These are phyloP conservation scores for Gaeumannomyces tritici DNA, from an alignment of 2,329 filamentous ascomycete genomes.

Conservation along the genomic window DNA sequence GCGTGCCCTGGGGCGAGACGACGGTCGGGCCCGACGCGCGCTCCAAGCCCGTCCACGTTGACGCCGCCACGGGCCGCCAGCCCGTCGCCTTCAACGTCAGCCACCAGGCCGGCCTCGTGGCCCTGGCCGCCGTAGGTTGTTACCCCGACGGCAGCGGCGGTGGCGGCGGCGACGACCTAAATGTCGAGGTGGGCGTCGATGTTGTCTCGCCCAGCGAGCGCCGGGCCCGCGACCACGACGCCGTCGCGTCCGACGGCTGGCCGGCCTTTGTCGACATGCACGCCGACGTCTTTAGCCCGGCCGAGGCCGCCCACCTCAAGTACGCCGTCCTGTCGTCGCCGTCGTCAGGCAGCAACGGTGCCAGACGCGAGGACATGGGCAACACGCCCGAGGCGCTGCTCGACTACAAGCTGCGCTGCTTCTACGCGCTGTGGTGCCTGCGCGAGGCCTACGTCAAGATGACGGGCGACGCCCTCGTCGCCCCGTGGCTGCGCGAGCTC, in stretches of 20 bases:
- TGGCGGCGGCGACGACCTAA: conserved; percentile 2
- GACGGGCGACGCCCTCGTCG: conserved; percentile 67
- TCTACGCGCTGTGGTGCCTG: conserved; percentile 72
- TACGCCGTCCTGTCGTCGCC: conserved; percentile 18
- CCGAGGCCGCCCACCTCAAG: conserved; percentile 56
- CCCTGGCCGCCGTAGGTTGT: conserved; percentile 45
- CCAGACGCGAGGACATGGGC: conserved; percentile 10
- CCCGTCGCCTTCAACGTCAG: conserved; percentile 63
- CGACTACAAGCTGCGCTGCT: conserved; percentile 56
- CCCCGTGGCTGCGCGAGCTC: conserved; percentile 60
- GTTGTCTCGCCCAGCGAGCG: conserved; percentile 69
- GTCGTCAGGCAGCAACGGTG: conserved; percentile 10
- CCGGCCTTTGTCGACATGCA: conserved; percentile 61
- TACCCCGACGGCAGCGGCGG: conserved; percentile 18
- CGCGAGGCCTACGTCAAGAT: conserved; percentile 79
- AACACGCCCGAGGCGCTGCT: conserved; percentile 27
- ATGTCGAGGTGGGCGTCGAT: conserved; percentile 59
- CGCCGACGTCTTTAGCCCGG: conserved; percentile 55
- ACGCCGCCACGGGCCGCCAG: conserved; percentile 34
- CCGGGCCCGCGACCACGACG: conserved; percentile 47
- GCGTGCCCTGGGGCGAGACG: conserved; percentile 51
- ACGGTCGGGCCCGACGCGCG: conserved; percentile 44
- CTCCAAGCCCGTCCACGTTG: conserved; percentile 43
- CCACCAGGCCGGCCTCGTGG: conserved; percentile 69
- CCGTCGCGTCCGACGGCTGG: conserved; percentile 48